A percentile compares a stretch with the other conserved stretches of the same genome.
Conservation (phyloP, 2,329 filamentous ascomycete genomes). For the Xylariaceae sp. region DNA sequence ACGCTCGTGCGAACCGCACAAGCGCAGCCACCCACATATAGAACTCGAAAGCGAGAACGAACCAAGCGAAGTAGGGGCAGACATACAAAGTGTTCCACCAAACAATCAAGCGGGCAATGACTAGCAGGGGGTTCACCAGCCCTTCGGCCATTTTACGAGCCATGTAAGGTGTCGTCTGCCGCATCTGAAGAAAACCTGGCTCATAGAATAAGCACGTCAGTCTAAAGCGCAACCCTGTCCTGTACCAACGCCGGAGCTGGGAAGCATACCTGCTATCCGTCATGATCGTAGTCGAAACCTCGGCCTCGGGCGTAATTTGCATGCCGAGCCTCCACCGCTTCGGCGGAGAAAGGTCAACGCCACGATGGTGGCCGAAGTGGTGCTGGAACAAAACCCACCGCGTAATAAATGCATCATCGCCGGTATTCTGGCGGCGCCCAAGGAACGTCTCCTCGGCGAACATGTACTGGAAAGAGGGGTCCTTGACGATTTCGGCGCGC, state of each 20-base stretch:
- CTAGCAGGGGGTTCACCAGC: slow-evolving; percentile 21
- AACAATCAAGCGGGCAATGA: slow-evolving; percentile 13
- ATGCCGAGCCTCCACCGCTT: slow-evolving; percentile 29
- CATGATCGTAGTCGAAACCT: slow-evolving; percentile 28
- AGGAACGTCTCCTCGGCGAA: slow-evolving; percentile 30
- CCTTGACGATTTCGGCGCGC: slow-evolving; percentile 28
- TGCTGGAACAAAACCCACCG: slow-evolving; percentile 32
- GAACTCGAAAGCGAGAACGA: slow-evolving; percentile 15
- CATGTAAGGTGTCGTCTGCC: slow-evolving; percentile 20
- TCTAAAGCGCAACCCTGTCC: slow-evolving; percentile 25
- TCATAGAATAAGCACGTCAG: slow-evolving; percentile 23
- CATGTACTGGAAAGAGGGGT: slow-evolving; percentile 26
- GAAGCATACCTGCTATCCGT: slow-evolving; percentile 15
- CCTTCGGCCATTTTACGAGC: slow-evolving; percentile 27
- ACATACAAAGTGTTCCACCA: slow-evolving; percentile 14
- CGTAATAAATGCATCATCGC: slow-evolving; percentile 36
- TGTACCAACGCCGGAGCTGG: slow-evolving; percentile 34
- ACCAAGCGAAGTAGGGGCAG: slow-evolving; percentile 11
- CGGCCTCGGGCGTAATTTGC: slow-evolving; percentile 29
- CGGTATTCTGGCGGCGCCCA: slow-evolving; percentile 27
- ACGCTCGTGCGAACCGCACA: slow-evolving; percentile 9
- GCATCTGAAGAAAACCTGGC: slow-evolving; percentile 15
- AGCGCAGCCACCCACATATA: slow-evolving; percentile 14
- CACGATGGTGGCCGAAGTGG: neutral
- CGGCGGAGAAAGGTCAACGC: neutral